Base-by-base conservation (phyloP, 345 rosid genomes). In the Eucalyptus virginea region DNA sequence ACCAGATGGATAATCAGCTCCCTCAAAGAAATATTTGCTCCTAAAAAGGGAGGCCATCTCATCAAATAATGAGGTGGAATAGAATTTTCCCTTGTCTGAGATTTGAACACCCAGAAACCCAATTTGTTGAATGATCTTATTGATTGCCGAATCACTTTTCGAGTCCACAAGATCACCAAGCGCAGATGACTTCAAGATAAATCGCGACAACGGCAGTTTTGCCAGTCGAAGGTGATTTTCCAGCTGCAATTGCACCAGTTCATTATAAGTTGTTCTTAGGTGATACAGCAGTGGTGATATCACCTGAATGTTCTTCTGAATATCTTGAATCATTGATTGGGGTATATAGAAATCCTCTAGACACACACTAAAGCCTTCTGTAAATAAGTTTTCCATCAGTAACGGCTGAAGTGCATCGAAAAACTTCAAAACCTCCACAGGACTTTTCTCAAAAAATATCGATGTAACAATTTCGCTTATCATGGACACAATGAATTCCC, bases 31-130 rank as follows among this genome's bases (percentile, higher is more conserved):
- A 90, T 96, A 95, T 83, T 93, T 95, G 47, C 91, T 92, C 92
- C 90, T 91, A 91, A 94, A 95, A 89, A 93, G 95, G 45, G 89
- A 90, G 34, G 96, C 96, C 92, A 96, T 91, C 60, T 98, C 99
- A 48, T 97, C 98, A 88, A 96, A 93, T 91, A 98, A 89, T 34
- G 93, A 92, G 93, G 94, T 95, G 1, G 99, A 94, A 88, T 98
- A 98, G 85, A 97, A 94, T 60, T 98, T 97, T 62, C 98, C 97
- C 91, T 91, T 95, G 91, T 97, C 97, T 8, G 98, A 96, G 60
- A 98, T 94, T 88, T 98, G 99, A 91, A 95, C 88, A 87, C 99
- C 99, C 91, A 98, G 89, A 91, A 96, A 97, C 34, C 98, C 99
- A 91, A 94, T 92, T 88, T 98, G 98, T 90, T 98, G 99, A 88